These are phyloP conservation scores for Syzygium jambos DNA, from an alignment of 345 rosid genomes.

Conservation along the genomic window DNA sequence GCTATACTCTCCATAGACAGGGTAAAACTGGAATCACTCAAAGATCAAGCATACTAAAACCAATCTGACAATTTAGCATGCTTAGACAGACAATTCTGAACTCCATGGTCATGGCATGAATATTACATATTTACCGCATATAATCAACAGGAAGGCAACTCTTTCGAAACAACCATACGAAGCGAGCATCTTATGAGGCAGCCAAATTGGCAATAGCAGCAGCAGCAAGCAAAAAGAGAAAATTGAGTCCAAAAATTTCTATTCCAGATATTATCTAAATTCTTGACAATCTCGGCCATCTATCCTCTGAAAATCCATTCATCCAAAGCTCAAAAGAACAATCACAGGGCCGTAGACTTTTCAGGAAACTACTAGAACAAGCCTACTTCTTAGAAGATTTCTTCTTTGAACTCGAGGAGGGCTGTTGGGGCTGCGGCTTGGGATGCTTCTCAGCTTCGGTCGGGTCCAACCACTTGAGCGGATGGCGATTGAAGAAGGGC, in stretches of 20 bases:
- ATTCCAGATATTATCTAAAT: background rate
- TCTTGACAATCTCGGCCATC: background rate
- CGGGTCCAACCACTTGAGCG: constrained; percentile 81
- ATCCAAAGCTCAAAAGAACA: background rate
- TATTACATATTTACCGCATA: background rate
- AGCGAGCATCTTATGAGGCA: background rate
- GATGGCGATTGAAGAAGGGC: constrained; percentile 79
- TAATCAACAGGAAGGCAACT: background rate
- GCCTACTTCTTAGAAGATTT: constrained; percentile 52
- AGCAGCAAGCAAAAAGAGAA: background rate
- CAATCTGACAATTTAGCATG: background rate
- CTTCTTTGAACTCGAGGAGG: constrained; percentile 42
- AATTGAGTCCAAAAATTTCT: background rate
- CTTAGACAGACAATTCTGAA: background rate
- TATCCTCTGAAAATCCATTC: background rate
- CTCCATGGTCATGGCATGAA: background rate
- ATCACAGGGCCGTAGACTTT: background rate
- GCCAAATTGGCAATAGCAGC: background rate
- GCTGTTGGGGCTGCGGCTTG: constrained; percentile 41
- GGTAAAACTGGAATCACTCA: background rate
- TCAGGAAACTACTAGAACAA: background rate
- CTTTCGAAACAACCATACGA: background rate
- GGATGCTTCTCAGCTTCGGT: constrained; percentile 76
- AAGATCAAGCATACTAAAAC: background rate
- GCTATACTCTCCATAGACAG: background rate